phyloP scores from a whole-genome alignment of 441 rosid genomes.

The Isatis lusitanica region DNA sequence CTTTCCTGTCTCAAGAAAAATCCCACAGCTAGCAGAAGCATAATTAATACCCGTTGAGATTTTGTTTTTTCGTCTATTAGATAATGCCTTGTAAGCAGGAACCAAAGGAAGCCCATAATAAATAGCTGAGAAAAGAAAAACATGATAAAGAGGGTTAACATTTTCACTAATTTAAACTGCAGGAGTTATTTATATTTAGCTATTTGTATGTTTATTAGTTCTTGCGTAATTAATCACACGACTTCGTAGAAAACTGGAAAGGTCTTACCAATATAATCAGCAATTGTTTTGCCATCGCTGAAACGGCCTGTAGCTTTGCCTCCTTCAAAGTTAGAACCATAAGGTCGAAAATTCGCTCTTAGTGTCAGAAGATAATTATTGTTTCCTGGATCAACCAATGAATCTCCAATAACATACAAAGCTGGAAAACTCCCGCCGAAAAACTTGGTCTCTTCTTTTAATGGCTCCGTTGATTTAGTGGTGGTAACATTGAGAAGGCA shows the following conservation, averaged over 20 bases:
- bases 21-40: slow-evolving; percentile 39
- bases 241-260: neutral
- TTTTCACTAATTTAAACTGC: neutral
- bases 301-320: slow-evolving; percentile 49
- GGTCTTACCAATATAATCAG: slow-evolving; percentile 46
- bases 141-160: neutral
- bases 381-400: slow-evolving; percentile 52
- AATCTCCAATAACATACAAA: slow-evolving; percentile 50
- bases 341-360: slow-evolving; percentile 45
- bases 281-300: slow-evolving; percentile 42
- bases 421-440: slow-evolving; percentile 36
- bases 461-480: neutral
- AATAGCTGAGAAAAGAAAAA: slow-evolving; percentile 10
- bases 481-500: slow-evolving; percentile 1
- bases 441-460: slow-evolving; percentile 5
- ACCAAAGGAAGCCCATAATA: slow-evolving; percentile 30
- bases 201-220: neutral
- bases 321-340: slow-evolving; percentile 47
- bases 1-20: slow-evolving; percentile 11
- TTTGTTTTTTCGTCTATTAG: slow-evolving; percentile 1
- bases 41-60: slow-evolving; percentile 27
- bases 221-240: neutral
- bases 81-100: slow-evolving; percentile 29
- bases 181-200: neutral
- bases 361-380: slow-evolving; percentile 41